Percentiles rank a stretch among this genome's conserved stretches.
phyloP scores from a whole-genome alignment of 2,329 filamentous ascomycete genomes.

The Trichoderma sp. region DNA sequence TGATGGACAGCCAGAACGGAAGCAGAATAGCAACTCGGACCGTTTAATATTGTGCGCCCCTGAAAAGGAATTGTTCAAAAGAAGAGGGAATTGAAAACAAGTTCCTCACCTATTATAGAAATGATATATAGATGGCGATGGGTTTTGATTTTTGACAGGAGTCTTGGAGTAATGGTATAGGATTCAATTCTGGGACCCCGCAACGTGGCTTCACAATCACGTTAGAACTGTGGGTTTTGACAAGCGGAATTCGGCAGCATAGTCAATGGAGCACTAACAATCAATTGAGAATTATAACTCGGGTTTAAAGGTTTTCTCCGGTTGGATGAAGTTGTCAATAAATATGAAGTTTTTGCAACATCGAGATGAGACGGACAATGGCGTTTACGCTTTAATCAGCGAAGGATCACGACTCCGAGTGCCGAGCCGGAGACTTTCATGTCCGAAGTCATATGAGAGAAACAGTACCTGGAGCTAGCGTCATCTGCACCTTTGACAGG shows the following conservation, averaged over 20 bases:
- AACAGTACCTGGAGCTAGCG: not conserved
- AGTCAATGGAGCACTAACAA: not conserved
- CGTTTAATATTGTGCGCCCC: not conserved
- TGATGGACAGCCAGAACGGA: not conserved
- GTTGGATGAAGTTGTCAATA: not conserved
- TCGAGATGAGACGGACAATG: not conserved
- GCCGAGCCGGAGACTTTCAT: not conserved
- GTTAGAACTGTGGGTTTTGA: not conserved
- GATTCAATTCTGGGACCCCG: not conserved
- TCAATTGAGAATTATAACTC: not conserved
- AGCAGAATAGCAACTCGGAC: no score
- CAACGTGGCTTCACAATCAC: conserved; percentile 1
- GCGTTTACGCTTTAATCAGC: not conserved
- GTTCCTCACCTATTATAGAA: not conserved
- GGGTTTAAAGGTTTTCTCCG: not conserved
- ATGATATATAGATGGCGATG: not conserved
- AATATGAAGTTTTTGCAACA: not conserved
- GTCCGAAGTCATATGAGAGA: not conserved
- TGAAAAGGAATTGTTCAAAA: not conserved
- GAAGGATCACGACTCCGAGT: not conserved
- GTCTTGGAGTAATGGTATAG: not conserved
- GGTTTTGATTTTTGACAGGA: not conserved
- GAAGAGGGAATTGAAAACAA: not conserved
- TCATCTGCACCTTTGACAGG: not conserved
- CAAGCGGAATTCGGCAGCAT: not conserved